Percentiles rank a stretch among this genome's conserved stretches.
Conservation (phyloP, 805 yeast species). For the Ogataea angusta region DNA sequence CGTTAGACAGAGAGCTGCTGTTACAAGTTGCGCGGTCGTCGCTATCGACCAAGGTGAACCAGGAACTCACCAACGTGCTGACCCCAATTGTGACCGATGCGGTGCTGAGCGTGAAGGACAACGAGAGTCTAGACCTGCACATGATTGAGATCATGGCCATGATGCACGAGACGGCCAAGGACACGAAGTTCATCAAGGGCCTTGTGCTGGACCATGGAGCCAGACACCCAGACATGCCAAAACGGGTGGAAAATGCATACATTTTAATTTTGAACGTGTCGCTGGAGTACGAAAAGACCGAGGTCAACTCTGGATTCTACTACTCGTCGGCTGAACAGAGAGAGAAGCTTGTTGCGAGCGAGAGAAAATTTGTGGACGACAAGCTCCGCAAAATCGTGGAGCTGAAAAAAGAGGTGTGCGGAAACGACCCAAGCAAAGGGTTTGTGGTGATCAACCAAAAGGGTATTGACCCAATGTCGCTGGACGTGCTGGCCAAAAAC, state of each 20-base stretch:
- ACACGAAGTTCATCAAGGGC: conserved; percentile 81
- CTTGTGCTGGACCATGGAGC: conserved; percentile 97
- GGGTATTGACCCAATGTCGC: conserved; percentile 97
- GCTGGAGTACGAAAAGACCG: conserved; percentile 95
- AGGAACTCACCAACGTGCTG: conserved; percentile 72
- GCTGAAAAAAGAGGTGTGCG: conserved; percentile 89
- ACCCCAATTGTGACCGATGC: conserved; percentile 97
- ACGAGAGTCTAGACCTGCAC: conserved; percentile 70
- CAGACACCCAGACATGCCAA: conserved; percentile 99
- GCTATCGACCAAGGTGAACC: conserved; percentile 78
- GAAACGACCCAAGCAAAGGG: conserved; percentile 63
- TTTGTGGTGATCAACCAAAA: conserved; percentile 96
- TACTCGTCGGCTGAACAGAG: conserved; percentile 95
- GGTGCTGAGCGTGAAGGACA: conserved; percentile 69
- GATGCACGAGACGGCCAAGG: conserved; percentile 88
- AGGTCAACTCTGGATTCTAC: conserved; percentile 93
- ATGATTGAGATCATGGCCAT: conserved; percentile 98
- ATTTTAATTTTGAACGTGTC: conserved; percentile 89
- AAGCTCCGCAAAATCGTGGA: conserved; percentile 89
- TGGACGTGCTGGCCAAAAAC: conserved; percentile 90
- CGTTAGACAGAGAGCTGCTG: conserved; percentile 80
- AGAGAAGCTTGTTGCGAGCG: conserved; percentile 89
- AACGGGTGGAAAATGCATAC: conserved; percentile 74
- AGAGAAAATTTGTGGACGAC: conserved; percentile 91
- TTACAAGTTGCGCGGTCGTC: conserved; percentile 91